phyloP scores from a whole-genome alignment of 805 yeast species.

The Metschnikowia baotianmanensis region DNA sequence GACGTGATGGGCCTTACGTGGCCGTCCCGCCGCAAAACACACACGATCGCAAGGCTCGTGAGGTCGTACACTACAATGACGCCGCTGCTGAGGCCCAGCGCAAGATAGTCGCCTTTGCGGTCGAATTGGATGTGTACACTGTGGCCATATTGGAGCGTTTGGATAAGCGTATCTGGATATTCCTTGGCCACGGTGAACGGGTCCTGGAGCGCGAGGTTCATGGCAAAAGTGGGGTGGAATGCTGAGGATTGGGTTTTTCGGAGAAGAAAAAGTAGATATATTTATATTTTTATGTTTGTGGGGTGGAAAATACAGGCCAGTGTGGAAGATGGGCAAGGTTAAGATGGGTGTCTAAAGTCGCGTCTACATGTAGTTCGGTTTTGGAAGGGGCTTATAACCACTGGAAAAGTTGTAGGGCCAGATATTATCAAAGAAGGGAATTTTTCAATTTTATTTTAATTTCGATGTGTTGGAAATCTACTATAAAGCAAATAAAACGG shows the following conservation, averaged over 20 bases:
- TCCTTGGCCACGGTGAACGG: slow-evolving; percentile 91
- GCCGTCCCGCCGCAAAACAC: slow-evolving; percentile 47
- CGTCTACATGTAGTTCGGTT: too few relatives aligned
- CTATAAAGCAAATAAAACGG: too few relatives aligned
- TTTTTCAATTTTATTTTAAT: too few relatives aligned
- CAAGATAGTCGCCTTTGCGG: slow-evolving; percentile 68
- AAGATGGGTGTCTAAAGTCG: too few relatives aligned
- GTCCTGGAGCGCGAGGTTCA: slow-evolving; percentile 82
- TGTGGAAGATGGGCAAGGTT: too few relatives aligned
- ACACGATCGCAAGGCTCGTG: slow-evolving; percentile 58
- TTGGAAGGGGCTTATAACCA: too few relatives aligned
- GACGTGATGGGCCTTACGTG: slow-evolving; percentile 77
- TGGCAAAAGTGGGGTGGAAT: slow-evolving; percentile 20
- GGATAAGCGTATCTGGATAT: slow-evolving; percentile 80
- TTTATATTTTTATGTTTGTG: too few relatives aligned
- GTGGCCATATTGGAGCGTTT: slow-evolving; percentile 63
- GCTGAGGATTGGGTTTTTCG: too few relatives aligned
- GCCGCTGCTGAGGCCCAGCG: slow-evolving; percentile 19
- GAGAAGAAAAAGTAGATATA: slow-evolving; percentile 10
- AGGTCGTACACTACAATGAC: slow-evolving; percentile 25
- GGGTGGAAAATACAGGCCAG: too few relatives aligned
- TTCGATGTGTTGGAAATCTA: too few relatives aligned
- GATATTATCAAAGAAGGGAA: too few relatives aligned
- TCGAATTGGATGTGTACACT: slow-evolving; percentile 68
- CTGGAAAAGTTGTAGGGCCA: too few relatives aligned